These are phyloP conservation scores for Boletus tomentosulus DNA, from an alignment of 768 basidiomycete genomes.

Conservation along the genomic window DNA sequence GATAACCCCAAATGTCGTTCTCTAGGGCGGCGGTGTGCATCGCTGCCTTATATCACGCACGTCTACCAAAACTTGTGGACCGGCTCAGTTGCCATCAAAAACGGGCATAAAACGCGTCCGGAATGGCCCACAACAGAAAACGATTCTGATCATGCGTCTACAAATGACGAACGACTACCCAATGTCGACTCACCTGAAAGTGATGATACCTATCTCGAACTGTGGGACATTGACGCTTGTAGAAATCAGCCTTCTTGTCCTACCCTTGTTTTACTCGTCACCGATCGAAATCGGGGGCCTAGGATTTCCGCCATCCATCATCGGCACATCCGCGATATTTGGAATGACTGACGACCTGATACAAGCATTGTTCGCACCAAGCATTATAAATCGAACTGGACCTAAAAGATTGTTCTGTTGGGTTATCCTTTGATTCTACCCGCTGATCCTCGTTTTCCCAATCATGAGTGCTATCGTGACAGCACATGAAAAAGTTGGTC, in stretches of 20 bases:
- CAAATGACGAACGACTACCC: conserved; percentile 3
- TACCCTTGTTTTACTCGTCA: conserved; percentile 46
- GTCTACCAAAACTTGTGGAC: too few relatives aligned
- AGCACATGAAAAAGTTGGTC: too few relatives aligned
- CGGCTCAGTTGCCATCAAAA: conserved; percentile 21
- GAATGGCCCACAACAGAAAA: not conserved
- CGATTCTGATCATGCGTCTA: not conserved
- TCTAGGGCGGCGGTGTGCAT: too few relatives aligned
- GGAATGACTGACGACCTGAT: conserved; percentile 39
- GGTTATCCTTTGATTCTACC: conserved; percentile 34
- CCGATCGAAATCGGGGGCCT: conserved; percentile 41
- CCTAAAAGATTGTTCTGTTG: conserved; percentile 35
- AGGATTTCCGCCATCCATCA: conserved; percentile 36
- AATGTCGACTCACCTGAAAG: conserved; percentile 33
- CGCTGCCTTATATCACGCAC: too few relatives aligned
- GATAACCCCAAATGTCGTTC: too few relatives aligned
- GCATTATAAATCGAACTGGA: conserved; percentile 35
- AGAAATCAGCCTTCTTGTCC: conserved; percentile 35
- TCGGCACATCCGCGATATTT: conserved; percentile 36
- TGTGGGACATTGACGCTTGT: conserved; percentile 40
- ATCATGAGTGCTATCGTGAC: too few relatives aligned
- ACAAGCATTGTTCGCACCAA: conserved; percentile 40
- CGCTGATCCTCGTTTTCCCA: conserved; percentile 34
- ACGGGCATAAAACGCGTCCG: not conserved
- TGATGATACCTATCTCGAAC: conserved; percentile 40